Evolutionary conservation across 441 rosid genomes (phyloP).

Genomic region (Populus hybrid): DNA sequence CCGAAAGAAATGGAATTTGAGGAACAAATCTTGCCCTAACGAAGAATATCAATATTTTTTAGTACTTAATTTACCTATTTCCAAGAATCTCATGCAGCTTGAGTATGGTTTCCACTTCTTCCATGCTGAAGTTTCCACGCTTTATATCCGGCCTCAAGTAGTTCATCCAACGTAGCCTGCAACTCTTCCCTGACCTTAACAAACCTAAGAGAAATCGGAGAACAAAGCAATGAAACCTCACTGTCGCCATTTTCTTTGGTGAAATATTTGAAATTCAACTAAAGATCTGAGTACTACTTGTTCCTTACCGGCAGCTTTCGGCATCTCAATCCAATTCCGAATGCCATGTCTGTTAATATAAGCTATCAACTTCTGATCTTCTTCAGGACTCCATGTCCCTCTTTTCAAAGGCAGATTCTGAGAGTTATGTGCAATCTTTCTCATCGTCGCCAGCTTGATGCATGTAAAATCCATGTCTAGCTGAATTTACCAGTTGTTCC

Average conservation of each 20-base stretch:
- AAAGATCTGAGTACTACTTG: background rate
- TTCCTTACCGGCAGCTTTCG: slow-evolving; percentile 35
- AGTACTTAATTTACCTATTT: background rate
- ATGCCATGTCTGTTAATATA: slow-evolving; percentile 37
- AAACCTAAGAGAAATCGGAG: slow-evolving; percentile 23
- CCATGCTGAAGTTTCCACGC: slow-evolving; percentile 35
- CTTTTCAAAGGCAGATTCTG: slow-evolving; percentile 20
- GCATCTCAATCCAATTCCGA: slow-evolving; percentile 45
- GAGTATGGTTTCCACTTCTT: slow-evolving; percentile 39
- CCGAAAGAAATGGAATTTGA: background rate
- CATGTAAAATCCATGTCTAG: background rate
- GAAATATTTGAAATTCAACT: background rate
- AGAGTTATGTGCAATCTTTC: background rate
- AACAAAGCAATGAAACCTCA: background rate
- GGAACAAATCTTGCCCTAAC: background rate
- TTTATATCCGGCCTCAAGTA: slow-evolving; percentile 36
- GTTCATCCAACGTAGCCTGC: slow-evolving; percentile 51
- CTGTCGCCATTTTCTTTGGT: background rate
- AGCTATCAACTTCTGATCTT: slow-evolving; percentile 34
- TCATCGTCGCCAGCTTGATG: background rate
- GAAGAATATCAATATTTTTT: too few relatives aligned
- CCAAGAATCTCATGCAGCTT: background rate
- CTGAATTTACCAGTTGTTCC: background rate
- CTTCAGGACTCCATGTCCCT: slow-evolving; percentile 36
- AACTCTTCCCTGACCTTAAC: slow-evolving; percentile 45